phyloP scores from a whole-genome alignment of 2,329 filamentous ascomycete genomes.

The Fulvia fulva region DNA sequence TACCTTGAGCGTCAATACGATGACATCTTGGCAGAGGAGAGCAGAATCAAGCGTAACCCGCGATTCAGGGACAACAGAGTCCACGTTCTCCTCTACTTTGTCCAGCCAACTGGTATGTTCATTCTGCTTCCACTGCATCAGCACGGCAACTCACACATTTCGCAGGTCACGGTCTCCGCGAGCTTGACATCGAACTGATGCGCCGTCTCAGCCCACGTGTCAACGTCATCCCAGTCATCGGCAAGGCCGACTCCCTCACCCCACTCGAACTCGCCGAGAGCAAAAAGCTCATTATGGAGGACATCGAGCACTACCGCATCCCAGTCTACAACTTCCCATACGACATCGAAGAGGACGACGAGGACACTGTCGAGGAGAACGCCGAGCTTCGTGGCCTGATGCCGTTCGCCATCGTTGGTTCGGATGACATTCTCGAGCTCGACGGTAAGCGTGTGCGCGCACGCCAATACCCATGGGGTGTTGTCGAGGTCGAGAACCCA shows the following conservation, averaged over 20 bases:
- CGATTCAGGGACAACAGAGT: slow-evolving; percentile 99
- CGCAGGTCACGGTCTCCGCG: slow-evolving; percentile 67
- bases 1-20: slow-evolving; percentile 99
- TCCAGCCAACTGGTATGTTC: slow-evolving; percentile 81
- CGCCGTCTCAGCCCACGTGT: slow-evolving; percentile 96
- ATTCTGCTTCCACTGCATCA: slow-evolving; percentile 57
- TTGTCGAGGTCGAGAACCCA: slow-evolving; percentile 98
- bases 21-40: slow-evolving; percentile 98
- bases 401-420: slow-evolving; percentile 98
- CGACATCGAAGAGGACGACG: slow-evolving; percentile 98
- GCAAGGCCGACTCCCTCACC: slow-evolving; percentile 95
- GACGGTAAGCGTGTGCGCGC: slow-evolving; percentile 88
- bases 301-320: slow-evolving; percentile 99
- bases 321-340: slow-evolving; percentile 99
- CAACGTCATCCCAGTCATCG: slow-evolving; percentile 98
- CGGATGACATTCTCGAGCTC: slow-evolving; percentile 91
- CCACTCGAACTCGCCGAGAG: slow-evolving; percentile 95
- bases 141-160: slow-evolving; percentile 8
- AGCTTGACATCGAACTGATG: slow-evolving; percentile 99
- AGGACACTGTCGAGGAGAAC: slow-evolving; percentile 98
- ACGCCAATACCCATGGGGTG: slow-evolving; percentile 97
- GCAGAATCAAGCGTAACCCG: slow-evolving; percentile 99
- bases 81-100: slow-evolving; percentile 97
- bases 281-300: slow-evolving; percentile 99
- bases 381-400: slow-evolving; percentile 94